These are phyloP conservation scores for Chaetomiaceae sp. DNA, from an alignment of 2,329 filamentous ascomycete species.

Conservation along the genomic window DNA sequence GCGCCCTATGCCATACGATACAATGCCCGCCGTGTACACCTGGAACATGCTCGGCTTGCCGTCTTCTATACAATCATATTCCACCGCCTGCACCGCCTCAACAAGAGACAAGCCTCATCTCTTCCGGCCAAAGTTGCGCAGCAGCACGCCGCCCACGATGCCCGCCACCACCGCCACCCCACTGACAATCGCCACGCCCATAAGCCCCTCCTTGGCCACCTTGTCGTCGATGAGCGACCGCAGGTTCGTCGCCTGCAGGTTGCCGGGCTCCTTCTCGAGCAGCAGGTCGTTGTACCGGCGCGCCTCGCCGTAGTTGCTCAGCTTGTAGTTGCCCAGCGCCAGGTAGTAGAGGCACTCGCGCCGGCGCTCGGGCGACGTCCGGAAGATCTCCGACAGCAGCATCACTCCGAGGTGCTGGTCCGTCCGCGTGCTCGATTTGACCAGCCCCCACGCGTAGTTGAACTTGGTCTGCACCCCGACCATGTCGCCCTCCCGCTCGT, in stretches of 20 bases:
- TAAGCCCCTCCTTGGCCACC: slow-evolving; percentile 86
- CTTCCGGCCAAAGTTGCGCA: slow-evolving; percentile 66
- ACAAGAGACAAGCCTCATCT: slow-evolving; percentile 32
- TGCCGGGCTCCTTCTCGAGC: slow-evolving; percentile 82
- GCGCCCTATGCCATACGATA: slow-evolving; percentile 1
- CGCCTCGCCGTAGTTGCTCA: slow-evolving; percentile 94
- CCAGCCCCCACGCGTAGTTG: slow-evolving; percentile 98
- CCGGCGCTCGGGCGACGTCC: slow-evolving; percentile 82
- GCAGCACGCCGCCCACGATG: slow-evolving; percentile 81
- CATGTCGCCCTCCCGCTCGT: slow-evolving; percentile 95
- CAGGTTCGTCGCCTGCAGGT: slow-evolving; percentile 84
- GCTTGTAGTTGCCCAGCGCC: slow-evolving; percentile 93
- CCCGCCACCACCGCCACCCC: slow-evolving; percentile 88
- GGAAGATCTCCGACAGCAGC: slow-evolving; percentile 93
- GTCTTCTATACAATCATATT: background rate
- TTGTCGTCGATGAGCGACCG: slow-evolving; percentile 88
- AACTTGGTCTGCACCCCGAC: slow-evolving; percentile 98
- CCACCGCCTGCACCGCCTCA: background rate
- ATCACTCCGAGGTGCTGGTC: slow-evolving; percentile 95
- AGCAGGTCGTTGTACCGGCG: slow-evolving; percentile 90
- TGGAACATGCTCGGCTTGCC: background rate
- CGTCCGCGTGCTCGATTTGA: slow-evolving; percentile 77
- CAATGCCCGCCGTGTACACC: slow-evolving; percentile 1
- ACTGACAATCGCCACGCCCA: slow-evolving; percentile 92
- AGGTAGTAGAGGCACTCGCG: slow-evolving; percentile 98